These are phyloP conservation scores for Pseudogymnoascus sp. DNA, from an alignment of 2,329 filamentous ascomycete species.

Conservation along the genomic window DNA sequence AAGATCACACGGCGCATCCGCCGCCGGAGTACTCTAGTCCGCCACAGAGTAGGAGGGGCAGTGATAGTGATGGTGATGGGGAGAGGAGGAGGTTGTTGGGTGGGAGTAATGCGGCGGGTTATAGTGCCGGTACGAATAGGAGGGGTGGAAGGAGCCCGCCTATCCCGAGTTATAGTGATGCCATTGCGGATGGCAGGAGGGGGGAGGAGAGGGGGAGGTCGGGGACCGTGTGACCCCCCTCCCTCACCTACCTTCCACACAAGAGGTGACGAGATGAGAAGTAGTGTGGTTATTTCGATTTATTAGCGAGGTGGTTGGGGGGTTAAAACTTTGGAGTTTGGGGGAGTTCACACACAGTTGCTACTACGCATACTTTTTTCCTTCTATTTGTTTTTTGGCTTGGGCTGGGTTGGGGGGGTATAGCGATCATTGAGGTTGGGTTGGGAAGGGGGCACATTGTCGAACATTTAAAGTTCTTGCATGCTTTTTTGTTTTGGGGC, in stretches of 20 bases:
- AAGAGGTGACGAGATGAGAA: too few species aligned
- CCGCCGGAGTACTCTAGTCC: conserved; percentile 67
- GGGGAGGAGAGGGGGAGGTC: conserved; percentile 16
- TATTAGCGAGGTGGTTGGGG: background rate
- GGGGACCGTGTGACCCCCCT: background rate
- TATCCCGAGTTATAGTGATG: conserved; percentile 30
- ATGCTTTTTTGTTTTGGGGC: background rate
- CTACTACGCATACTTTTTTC: background rate
- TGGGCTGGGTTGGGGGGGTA: background rate
- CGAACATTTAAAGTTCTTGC: background rate
- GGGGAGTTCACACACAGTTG: background rate
- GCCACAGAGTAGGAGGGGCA: conserved; percentile 44
- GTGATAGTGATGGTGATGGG: conserved; percentile 48
- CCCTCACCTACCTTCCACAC: background rate
- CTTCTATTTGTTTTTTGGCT: background rate
- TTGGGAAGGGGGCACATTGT: background rate
- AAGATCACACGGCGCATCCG: conserved; percentile 46
- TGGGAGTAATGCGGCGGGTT: background rate
- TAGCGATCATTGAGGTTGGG: background rate
- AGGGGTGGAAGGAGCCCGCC: conserved; percentile 23
- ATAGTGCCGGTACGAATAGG: background rate
- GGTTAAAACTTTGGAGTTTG: background rate
- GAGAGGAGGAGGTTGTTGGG: conserved; percentile 10
- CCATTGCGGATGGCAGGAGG: conserved; percentile 23
- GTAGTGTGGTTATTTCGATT: background rate